Conservation (phyloP, 2,329 filamentous ascomycete species). For the Paecilomyces niveus region DNA sequence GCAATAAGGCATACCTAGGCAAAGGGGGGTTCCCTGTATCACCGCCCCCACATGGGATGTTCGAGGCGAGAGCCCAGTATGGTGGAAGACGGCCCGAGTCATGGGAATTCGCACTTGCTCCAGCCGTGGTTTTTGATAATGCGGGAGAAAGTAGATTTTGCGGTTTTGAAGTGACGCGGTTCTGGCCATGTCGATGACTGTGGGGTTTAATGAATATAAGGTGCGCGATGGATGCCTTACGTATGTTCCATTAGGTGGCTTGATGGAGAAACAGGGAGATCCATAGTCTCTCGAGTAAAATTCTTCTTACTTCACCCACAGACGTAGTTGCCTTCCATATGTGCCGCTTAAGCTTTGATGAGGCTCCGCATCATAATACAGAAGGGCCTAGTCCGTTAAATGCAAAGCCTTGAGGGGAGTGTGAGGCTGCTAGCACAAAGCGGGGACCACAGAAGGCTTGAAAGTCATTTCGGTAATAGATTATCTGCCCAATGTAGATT, state of each 20-base stretch:
- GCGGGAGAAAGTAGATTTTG: too few species aligned
- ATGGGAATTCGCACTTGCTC: too few species aligned
- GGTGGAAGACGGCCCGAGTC: too few species aligned
- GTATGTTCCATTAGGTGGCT: too few species aligned
- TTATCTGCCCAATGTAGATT: neutral
- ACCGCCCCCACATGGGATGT: too few species aligned
- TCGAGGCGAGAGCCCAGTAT: too few species aligned
- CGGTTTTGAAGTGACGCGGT: too few species aligned
- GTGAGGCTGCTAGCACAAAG: neutral
- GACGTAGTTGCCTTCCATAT: neutral
- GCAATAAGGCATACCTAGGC: neutral
- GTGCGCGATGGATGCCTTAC: too few species aligned
- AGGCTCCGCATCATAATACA: neutral
- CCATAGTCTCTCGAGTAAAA: neutral
- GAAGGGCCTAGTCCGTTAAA: neutral
- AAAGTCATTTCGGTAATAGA: neutral
- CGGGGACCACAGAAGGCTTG: neutral
- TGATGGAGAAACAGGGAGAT: neutral
- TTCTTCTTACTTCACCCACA: neutral
- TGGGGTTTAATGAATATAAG: too few species aligned
- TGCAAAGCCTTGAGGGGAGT: too few species aligned
- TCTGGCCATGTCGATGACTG: too few species aligned
- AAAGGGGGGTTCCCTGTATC: neutral
- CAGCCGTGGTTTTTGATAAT: too few species aligned
- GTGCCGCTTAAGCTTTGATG: neutral